These are phyloP conservation scores for Heterobasidion parviporum DNA, from an alignment of 1,284 basidiomycete species.

Conservation along the genomic window DNA sequence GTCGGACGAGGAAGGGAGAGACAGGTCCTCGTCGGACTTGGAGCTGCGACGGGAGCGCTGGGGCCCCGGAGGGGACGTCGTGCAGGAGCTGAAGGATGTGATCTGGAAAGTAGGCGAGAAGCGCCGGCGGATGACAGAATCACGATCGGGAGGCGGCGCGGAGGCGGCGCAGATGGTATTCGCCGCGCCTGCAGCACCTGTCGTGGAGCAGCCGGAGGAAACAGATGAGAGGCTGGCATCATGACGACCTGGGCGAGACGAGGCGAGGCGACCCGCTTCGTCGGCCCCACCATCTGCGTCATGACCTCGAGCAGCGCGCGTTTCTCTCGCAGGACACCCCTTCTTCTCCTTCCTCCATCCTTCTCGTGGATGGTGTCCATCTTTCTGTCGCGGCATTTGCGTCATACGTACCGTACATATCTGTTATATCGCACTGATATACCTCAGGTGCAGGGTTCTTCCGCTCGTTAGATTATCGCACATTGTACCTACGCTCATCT, in stretches of 20 bases:
- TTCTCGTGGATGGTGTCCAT: not conserved
- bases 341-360: not conserved
- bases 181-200: not conserved
- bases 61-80: slow-evolving; percentile 73
- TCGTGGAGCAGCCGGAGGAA: not conserved
- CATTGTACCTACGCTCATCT: not conserved
- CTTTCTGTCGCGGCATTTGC: not conserved
- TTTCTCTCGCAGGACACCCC: no score
- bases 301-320: no score
- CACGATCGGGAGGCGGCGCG: not conserved
- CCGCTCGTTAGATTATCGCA: not conserved
- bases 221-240: not conserved
- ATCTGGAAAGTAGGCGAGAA: slow-evolving; percentile 76
- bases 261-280: no score
- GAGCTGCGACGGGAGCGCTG: slow-evolving; percentile 32
- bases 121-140: slow-evolving; percentile 41
- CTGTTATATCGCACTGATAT: not conserved
- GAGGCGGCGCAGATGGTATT: not conserved
- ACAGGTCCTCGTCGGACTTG: not conserved
- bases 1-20: slow-evolving; percentile 4
- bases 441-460: not conserved
- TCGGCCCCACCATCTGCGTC: no score
- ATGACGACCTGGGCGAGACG: not conserved
- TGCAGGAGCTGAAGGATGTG: slow-evolving; percentile 75
- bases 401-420: not conserved